Conservation (phyloP, 192 early-diverging fungal species). For the Gonapodya sp. region DNA sequence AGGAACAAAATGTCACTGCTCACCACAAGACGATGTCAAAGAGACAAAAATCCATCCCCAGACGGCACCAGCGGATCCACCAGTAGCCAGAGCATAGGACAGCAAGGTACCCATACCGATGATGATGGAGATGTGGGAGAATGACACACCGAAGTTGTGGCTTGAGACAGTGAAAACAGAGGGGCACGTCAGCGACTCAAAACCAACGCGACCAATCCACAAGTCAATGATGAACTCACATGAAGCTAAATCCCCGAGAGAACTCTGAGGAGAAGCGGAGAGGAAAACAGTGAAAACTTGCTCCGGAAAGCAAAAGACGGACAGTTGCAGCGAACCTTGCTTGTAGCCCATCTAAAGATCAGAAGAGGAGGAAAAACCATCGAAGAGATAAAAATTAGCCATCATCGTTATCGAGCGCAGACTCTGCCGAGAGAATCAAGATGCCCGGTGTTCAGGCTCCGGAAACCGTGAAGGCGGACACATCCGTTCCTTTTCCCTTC, state of each 20-base stretch:
- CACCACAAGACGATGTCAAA: neutral
- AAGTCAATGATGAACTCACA: neutral
- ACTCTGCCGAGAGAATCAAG: too few species aligned
- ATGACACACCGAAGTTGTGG: conserved; percentile 3
- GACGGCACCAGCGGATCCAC: conserved; percentile 26
- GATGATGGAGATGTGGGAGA: conserved; percentile 16
- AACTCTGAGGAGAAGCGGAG: neutral
- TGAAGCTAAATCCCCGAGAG: neutral
- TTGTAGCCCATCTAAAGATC: neutral
- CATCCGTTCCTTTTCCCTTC: too few species aligned
- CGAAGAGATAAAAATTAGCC: too few species aligned
- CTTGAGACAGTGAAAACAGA: neutral
- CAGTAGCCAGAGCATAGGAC: conserved; percentile 17
- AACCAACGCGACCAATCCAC: neutral
- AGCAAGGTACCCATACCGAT: conserved; percentile 29
- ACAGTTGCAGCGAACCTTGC: neutral
- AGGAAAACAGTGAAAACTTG: neutral
- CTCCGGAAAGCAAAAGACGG: neutral
- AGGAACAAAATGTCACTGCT: neutral
- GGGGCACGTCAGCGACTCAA: neutral
- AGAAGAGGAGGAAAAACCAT: neutral
- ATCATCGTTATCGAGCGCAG: too few species aligned
- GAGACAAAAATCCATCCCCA: conserved; percentile 30
- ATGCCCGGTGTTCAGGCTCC: too few species aligned
- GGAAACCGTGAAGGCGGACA: too few species aligned